Percentiles rank a stretch among this genome's conserved stretches.
These are phyloP conservation scores for Candida jianshihensis DNA, from an alignment of 805 yeast genomes.

Conservation along the genomic window DNA sequence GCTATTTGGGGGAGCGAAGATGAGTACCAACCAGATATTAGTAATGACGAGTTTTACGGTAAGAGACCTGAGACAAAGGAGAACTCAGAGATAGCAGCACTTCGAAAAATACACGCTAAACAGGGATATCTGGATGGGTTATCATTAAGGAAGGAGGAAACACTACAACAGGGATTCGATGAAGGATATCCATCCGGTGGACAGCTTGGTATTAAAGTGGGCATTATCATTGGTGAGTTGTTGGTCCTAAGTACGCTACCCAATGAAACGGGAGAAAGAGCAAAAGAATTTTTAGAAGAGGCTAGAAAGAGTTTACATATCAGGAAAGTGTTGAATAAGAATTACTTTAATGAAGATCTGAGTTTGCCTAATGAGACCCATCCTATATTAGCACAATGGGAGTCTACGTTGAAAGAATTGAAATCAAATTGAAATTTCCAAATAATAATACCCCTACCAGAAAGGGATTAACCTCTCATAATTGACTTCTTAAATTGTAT, in stretches of 20 bases:
- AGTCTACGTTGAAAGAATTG: neutral
- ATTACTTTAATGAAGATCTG: slow-evolving; percentile 42
- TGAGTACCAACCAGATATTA: slow-evolving; percentile 8
- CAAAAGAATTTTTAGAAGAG: slow-evolving; percentile 19
- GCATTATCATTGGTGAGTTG: slow-evolving; percentile 51
- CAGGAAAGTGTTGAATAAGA: slow-evolving; percentile 44
- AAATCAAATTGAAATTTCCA: neutral
- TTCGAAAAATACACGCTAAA: slow-evolving; percentile 59
- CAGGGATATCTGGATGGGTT: slow-evolving; percentile 85
- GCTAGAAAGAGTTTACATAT: slow-evolving; percentile 54
- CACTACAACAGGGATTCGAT: slow-evolving; percentile 78
- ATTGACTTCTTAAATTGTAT: no score
- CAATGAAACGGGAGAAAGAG: slow-evolving; percentile 14
- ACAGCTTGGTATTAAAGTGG: slow-evolving; percentile 55
- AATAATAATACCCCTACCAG: no score
- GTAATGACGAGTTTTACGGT: slow-evolving; percentile 31
- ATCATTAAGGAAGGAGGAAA: slow-evolving; percentile 55
- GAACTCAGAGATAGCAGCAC: slow-evolving; percentile 26
- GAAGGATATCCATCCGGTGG: slow-evolving; percentile 75
- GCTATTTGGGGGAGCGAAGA: slow-evolving; percentile 30
- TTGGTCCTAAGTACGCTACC: slow-evolving; percentile 25
- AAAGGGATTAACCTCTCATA: no score
- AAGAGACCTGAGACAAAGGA: slow-evolving; percentile 14
- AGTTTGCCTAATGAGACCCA: slow-evolving; percentile 2
- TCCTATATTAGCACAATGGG: neutral